Evolutionary conservation across 176 grass and related monocot genomes (phyloP), one percentile per base, ranked within the genome.

Genomic region (Oryza punctata): DNA sequence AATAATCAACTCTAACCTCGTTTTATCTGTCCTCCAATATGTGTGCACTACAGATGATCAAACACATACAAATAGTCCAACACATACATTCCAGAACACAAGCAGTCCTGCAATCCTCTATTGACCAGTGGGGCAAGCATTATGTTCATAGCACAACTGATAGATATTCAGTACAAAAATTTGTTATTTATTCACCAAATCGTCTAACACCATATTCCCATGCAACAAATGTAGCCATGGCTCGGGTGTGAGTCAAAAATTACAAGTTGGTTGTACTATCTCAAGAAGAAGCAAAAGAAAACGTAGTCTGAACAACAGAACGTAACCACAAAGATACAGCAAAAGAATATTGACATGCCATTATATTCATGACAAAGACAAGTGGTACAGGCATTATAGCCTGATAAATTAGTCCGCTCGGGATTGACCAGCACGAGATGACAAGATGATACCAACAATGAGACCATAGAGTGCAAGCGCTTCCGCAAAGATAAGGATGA

Each of bases 401-500:
- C 59, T 3, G 18, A 79, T 63, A 71, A 71, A 21, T 37, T 81
- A 87, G 44, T 87, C 77, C 41, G 77, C 69, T 81, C 85, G 68
- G 61, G 85, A 87, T 74, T 81, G 85, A 23, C 85, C 85, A 40
- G 77, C 85, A 87, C 85, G 77, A 29, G 85, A 87, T 10, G 85
- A 87, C 77, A 87, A 72, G 40, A 87, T 87, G 54, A 87, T 87
- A 61, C 85, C 85, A 8, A 87, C 77, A 29, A 87, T 87, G 60
- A 87, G 85, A 23, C 85, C 85, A 43, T 87, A 87, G 14, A 87
- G 85, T 40, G 85, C 85, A 14, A 87, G 85, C 10, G 85, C 85
- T 67, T 87, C 85, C n/a, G 85, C 77, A 75, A 87, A 87, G 29
- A 85, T 77, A 73, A 85, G 82, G 21, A 85, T 85, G 30, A 85